Percentiles rank a stretch among this genome's conserved stretches.
Evolutionary conservation across 73 alveolate genomes (phyloP).

Genomic region (Paramecium biaurelia): DNA sequence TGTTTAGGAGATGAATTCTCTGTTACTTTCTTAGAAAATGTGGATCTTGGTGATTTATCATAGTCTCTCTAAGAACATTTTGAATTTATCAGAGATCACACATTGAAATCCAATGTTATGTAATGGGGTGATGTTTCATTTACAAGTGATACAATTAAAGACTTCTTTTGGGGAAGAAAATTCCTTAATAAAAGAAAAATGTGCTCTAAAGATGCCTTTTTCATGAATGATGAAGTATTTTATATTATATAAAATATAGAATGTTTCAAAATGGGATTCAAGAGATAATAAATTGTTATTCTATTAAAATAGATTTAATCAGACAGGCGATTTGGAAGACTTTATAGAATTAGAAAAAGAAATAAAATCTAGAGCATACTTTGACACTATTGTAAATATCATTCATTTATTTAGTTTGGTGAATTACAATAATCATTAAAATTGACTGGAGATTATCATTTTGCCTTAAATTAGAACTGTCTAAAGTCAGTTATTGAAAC

Average conservation of each 20-base stretch:
- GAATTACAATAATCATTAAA: neutral
- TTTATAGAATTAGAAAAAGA: neutral
- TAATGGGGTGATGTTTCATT: slow-evolving; percentile 85
- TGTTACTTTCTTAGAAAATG: slow-evolving; percentile 96
- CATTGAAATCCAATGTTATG: slow-evolving; percentile 82
- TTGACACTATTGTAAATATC: neutral
- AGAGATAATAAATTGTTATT: slow-evolving; percentile 7
- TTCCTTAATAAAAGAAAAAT: neutral
- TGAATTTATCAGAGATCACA: slow-evolving; percentile 68
- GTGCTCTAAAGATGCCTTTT: neutral
- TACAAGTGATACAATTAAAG: slow-evolving; percentile 72
- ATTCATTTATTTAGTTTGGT: neutral
- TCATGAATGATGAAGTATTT: neutral
- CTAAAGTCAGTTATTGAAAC: neutral
- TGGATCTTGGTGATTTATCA: slow-evolving; percentile 76
- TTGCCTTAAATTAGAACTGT: neutral
- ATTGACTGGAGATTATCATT: neutral
- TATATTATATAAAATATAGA: neutral
- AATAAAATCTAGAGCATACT: neutral
- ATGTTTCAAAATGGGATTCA: slow-evolving; percentile 14
- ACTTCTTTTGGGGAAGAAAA: slow-evolving; percentile 6
- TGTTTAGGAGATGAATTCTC: slow-evolving; percentile 99
- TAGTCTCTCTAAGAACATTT: slow-evolving; percentile 85
- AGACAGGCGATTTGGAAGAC: neutral
- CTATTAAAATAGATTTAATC: neutral